A percentile compares a stretch with the other conserved stretches of the same genome.
These are phyloP conservation scores for Neonectria faginata DNA, from an alignment of 2,329 filamentous ascomycete genomes.

Conservation along the genomic window DNA sequence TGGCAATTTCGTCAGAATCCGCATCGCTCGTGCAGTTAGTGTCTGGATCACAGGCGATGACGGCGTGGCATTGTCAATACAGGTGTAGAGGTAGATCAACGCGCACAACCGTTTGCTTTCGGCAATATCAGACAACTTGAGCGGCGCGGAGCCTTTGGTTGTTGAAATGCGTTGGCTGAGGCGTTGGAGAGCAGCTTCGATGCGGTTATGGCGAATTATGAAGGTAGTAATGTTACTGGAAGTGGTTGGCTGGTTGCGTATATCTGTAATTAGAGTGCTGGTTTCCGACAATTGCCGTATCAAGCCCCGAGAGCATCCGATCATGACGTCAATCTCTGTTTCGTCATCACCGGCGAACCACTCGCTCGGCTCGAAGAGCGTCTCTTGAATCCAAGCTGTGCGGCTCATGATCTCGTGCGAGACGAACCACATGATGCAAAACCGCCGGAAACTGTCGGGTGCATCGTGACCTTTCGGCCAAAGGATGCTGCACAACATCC, in stretches of 20 bases:
- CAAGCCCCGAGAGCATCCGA: conserved; percentile 21
- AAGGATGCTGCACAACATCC: conserved; percentile 23
- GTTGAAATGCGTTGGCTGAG: conserved; percentile 14
- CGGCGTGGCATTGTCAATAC: conserved; percentile 20
- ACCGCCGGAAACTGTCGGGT: conserved; percentile 15
- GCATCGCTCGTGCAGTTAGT: conserved; percentile 14
- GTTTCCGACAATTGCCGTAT: conserved; percentile 23
- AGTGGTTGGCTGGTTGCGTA: background rate
- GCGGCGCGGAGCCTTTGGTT: background rate
- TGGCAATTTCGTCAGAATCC: conserved; percentile 8
- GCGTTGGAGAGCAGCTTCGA: conserved; percentile 12
- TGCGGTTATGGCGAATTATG: conserved; percentile 7
- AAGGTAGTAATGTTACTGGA: background rate
- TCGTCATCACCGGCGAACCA: conserved; percentile 27
- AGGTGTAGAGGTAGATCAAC: conserved; percentile 21
- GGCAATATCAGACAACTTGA: conserved; percentile 9
- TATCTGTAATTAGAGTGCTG: conserved; percentile 17
- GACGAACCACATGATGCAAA: conserved; percentile 27
- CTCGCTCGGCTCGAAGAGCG: conserved; percentile 22
- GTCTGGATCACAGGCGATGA: conserved; percentile 11
- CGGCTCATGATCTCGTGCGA: conserved; percentile 27
- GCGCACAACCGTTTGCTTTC: conserved; percentile 19
- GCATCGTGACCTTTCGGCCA: conserved; percentile 11
- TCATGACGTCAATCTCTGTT: conserved; percentile 19
- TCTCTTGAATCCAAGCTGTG: conserved; percentile 23